Evolutionary conservation across 495 filamentous ascomycete genomes (phyloP).

Genomic region (Aspergillus panamensis): DNA sequence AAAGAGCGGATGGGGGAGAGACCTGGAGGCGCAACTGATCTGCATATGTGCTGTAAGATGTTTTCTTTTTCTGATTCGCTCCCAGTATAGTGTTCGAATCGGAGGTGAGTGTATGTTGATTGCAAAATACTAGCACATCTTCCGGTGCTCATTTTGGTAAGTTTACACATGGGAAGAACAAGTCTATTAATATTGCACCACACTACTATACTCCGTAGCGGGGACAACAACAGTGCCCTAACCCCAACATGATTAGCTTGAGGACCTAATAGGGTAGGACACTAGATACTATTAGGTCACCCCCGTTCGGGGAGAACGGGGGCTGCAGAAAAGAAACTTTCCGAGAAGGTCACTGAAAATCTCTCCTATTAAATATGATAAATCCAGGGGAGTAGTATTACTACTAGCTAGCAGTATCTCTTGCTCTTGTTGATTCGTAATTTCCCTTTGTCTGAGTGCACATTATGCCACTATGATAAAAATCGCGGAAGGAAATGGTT

Average conservation of each 20-base stretch:
- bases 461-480: no score
- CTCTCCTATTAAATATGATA: no score
- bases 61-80: no score
- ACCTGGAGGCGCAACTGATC: not conserved
- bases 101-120: not conserved
- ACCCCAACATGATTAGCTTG: not conserved
- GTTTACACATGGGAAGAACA: no score
- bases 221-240: not conserved
- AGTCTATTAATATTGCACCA: no score
- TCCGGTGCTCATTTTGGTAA: not conserved
- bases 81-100: no score
- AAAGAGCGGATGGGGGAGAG: not conserved
- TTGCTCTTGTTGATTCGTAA: no score
- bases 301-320: constrained; percentile 5
- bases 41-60: not conserved
- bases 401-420: no score
- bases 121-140: not conserved
- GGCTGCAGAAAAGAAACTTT: constrained; percentile 19
- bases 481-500: not conserved
- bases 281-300: constrained; percentile 5
- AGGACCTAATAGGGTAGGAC: not conserved
- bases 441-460: no score
- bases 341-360: constrained; percentile 1
- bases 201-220: not conserved
- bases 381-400: no score